Evolutionary conservation across 495 filamentous ascomycete species (phyloP).

Genomic region (Mytilinidion resinicola): DNA sequence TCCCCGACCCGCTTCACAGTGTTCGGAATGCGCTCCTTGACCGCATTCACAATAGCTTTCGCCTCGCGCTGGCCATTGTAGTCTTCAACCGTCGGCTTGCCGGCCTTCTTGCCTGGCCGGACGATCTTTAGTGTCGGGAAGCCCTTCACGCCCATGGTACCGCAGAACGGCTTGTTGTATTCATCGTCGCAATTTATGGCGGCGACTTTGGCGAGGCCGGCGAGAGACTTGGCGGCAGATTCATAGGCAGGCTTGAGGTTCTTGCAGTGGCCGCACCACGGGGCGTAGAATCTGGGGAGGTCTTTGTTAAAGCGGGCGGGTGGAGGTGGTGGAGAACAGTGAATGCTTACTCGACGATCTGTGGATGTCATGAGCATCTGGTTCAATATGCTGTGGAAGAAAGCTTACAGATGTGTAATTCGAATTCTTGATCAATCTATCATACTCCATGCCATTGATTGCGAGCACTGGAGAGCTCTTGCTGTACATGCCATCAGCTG

Average conservation of each 20-base stretch:
- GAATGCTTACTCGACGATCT: slow-evolving; percentile 63
- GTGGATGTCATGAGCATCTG: slow-evolving; percentile 22
- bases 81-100: slow-evolving; percentile 83
- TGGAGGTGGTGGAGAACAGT: background rate
- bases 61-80: slow-evolving; percentile 79
- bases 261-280: slow-evolving; percentile 95
- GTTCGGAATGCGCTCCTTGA: slow-evolving; percentile 83
- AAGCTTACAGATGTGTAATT: slow-evolving; percentile 81
- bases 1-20: slow-evolving; percentile 77
- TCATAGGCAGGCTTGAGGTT: slow-evolving; percentile 94
- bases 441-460: slow-evolving; percentile 76
- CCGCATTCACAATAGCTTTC: slow-evolving; percentile 79
- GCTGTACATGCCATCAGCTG: slow-evolving; percentile 69
- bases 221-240: slow-evolving; percentile 81
- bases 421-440: slow-evolving; percentile 76
- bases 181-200: slow-evolving; percentile 96
- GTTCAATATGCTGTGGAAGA: background rate
- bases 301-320: background rate
- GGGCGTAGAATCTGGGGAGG: slow-evolving; percentile 75
- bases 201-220: slow-evolving; percentile 86
- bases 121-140: slow-evolving; percentile 97
- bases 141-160: slow-evolving; percentile 82
- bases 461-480: slow-evolving; percentile 86
- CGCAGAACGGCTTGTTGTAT: slow-evolving; percentile 83
- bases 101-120: slow-evolving; percentile 71